Evolutionary conservation across 2,329 filamentous ascomycete species (phyloP).

Genomic region (Colletotrichum lupini): DNA sequence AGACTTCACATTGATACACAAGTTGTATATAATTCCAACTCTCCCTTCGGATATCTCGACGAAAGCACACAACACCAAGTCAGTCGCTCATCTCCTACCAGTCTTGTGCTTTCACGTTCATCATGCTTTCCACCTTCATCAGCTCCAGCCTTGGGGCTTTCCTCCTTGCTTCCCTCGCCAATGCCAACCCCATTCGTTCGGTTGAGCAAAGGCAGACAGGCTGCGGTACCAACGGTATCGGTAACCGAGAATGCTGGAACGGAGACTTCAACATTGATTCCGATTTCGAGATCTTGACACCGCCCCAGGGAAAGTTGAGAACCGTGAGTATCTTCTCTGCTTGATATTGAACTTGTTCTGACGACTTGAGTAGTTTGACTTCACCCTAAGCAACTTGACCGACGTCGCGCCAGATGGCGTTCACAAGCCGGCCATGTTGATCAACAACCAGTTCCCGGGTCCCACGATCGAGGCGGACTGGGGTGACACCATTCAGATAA

Average conservation of each 20-base stretch:
- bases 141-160: slow-evolving; percentile 23
- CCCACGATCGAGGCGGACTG: slow-evolving; percentile 60
- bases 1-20: slow-evolving; percentile 10
- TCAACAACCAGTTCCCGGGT: slow-evolving; percentile 60
- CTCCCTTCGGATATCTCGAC: not conserved
- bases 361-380: slow-evolving; percentile 38
- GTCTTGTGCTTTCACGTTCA: not conserved
- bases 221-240: slow-evolving; percentile 44
- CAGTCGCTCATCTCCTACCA: slow-evolving; percentile 26
- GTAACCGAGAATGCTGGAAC: slow-evolving; percentile 46
- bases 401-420: slow-evolving; percentile 39
- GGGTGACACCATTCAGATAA: slow-evolving; percentile 61
- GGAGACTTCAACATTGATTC: slow-evolving; percentile 45
- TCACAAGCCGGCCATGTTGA: slow-evolving; percentile 51
- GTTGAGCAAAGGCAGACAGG: slow-evolving; percentile 9
- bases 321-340: slow-evolving; percentile 35
- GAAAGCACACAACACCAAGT: slow-evolving; percentile 3
- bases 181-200: slow-evolving; percentile 27
- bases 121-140: slow-evolving; percentile 15
- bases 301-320: slow-evolving; percentile 40
- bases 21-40: slow-evolving; percentile 27
- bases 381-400: slow-evolving; percentile 41
- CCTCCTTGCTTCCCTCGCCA: slow-evolving; percentile 17
- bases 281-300: slow-evolving; percentile 42
- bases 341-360: not conserved